Base-by-base conservation (phyloP, 2,329 filamentous ascomycete species). In the Aquanectria penicillioides region DNA sequence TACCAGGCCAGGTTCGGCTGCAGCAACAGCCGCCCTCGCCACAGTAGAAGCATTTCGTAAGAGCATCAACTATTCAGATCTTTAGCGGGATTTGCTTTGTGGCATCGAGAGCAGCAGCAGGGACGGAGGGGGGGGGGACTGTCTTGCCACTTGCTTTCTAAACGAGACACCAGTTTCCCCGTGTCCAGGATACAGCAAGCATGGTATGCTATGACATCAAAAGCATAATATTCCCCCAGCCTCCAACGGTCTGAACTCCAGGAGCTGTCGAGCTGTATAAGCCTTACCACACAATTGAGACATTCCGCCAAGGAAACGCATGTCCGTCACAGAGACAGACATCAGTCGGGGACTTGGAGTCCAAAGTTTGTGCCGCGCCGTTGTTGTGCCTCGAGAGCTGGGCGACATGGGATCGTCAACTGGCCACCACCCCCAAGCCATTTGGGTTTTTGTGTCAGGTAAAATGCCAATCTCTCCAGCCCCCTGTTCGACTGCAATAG, bases 11-110 rank as follows among this genome's bases (percentile, higher is more conserved):
- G 47, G 40, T 55, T 11, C 15, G 22, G 31, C 11, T 31, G 10
- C 34, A 31, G 26, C 41, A 31, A 59, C 63, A 56, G 18, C 46
- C 43, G 37, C 38, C 37, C 54, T 62, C 55, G 65, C 65, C 63
- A 67, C 65, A 48, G n/a, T n/a, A 38, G 33, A 56, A 38, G 38
- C 41, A 62, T 49, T 60, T 62, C 38, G 55, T 36, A 44, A 48
- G 23, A 31, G 52, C 60, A 69, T 67, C 59, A 62, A 62, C 55
- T 23, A 56, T 37, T 38, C 34, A 40, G 41, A 41, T 57, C 56
- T 59, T 17, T 37, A 33, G 10, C 25, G 15, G 38, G 34, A 20
- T 57, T 22, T 31, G 50, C 22, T 34, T 26, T 38, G 40, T 43
- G 29, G 56, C 37, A 41, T 62, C 36, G 57, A 57, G n/a, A n/a